Evolutionary conservation across 495 filamentous ascomycete species (phyloP).

Genomic region (Hypoxylon fuscum): DNA sequence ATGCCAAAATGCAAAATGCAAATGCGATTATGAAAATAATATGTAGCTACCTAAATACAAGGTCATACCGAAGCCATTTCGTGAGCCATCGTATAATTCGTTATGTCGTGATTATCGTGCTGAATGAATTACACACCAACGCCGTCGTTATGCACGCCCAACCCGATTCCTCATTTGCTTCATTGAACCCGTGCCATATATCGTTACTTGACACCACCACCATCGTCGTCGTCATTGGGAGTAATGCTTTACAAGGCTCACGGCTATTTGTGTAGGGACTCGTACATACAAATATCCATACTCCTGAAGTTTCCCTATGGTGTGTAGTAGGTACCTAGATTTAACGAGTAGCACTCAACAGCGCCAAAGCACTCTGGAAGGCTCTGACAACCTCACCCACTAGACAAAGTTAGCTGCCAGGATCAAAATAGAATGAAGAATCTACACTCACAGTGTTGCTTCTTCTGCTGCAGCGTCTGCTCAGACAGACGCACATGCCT

Average conservation of each 20-base stretch:
- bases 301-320: too few species aligned
- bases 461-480: constrained; percentile 71
- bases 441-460: constrained; percentile 71
- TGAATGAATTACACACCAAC: constrained; percentile 18
- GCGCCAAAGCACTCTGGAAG: constrained; percentile 78
- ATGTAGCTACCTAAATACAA: constrained; percentile 15
- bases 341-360: constrained; percentile 57
- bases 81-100: constrained; percentile 33
- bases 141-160: constrained; percentile 20
- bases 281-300: too few species aligned
- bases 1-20: too few species aligned
- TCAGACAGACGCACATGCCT: constrained; percentile 77
- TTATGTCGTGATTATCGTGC: constrained; percentile 27
- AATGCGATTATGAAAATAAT: not conserved
- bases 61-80: constrained; percentile 18
- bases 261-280: too few species aligned
- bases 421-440: not conserved
- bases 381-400: constrained; percentile 80
- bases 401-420: constrained; percentile 41
- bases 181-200: not conserved
- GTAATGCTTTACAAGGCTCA: not conserved
- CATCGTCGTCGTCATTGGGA: too few species aligned
- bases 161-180: not conserved
- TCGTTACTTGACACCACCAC: not conserved
- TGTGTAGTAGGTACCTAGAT: not conserved